Evolutionary conservation across 768 basidiomycete genomes (phyloP), one percentile per base, ranked within the genome.

Genomic region (Phlebiopsis gigantea): DNA sequence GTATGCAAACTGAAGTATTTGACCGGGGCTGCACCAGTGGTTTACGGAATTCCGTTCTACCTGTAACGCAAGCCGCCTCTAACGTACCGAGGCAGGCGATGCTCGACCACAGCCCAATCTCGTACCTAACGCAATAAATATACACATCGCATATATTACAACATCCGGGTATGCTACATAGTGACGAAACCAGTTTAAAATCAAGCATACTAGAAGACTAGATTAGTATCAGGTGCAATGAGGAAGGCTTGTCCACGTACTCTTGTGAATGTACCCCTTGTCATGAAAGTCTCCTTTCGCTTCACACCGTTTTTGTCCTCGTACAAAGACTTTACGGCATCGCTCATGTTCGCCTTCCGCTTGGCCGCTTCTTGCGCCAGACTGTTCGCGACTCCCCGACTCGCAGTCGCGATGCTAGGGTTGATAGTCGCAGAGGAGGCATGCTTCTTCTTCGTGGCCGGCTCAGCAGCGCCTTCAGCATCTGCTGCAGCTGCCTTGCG

Each of bases 41-140:
- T 95, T 10, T 98, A 98, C 68, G 97, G 97, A 1, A 88, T 99
- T 63, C 97, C 97, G 2, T 93, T 95, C 65, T 93, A 91, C 70
- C 68, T 97, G 58, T 82, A 57, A 4, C n/a, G n/a, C n/a, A n/a
- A n/a, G n/a, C n/a, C n/a, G n/a, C n/a, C n/a, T n/a, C n/a, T n/a
- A n/a, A n/a, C n/a, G n/a, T n/a, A n/a, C n/a, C n/a, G n/a, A n/a
- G n/a, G n/a, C n/a, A n/a, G n/a, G n/a, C n/a, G n/a, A n/a, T n/a
- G n/a, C n/a, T n/a, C n/a, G n/a, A n/a, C n/a, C n/a, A n/a, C n/a
- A n/a, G n/a, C 15, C 47, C 19, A 28, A 8, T 28, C 26, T 29
- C 26, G 12, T 30, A 30, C 26, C 12, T 4, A 19, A n/a, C 5
- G 8, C 28, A 14, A 8, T 52, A 41, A 14, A 29, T 28, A 44